These are phyloP conservation scores for Falciphora oryzae DNA, from an alignment of 2,329 filamentous ascomycete species.

Conservation along the genomic window DNA sequence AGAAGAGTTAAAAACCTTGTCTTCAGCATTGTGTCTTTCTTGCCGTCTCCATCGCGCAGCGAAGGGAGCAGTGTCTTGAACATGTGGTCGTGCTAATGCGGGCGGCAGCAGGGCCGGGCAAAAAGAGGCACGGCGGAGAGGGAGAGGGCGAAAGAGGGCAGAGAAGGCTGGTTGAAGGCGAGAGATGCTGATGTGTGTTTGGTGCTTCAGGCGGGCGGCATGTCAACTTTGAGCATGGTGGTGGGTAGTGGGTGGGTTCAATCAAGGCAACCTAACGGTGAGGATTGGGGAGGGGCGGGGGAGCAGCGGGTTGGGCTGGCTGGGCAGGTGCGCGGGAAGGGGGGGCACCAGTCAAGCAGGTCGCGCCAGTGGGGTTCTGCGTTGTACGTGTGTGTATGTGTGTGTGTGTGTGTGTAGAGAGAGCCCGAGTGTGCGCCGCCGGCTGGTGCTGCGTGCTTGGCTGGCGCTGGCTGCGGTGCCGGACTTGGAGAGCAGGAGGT, in stretches of 20 bases:
- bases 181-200: slow-evolving; percentile 6
- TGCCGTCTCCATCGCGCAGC: slow-evolving; percentile 21
- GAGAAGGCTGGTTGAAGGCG: slow-evolving; percentile 8
- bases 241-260: slow-evolving; percentile 2
- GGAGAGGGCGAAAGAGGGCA: slow-evolving; percentile 11
- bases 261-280: slow-evolving; percentile 6
- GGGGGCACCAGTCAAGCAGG: slow-evolving; percentile 11
- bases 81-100: slow-evolving; percentile 16
- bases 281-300: slow-evolving; percentile 8
- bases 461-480: not conserved
- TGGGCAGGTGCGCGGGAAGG: slow-evolving; percentile 9
- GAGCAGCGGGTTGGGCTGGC: slow-evolving; percentile 5
- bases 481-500: too few relatives aligned
- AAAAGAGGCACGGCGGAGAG: slow-evolving; percentile 10
- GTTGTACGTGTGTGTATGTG: slow-evolving; percentile 11
- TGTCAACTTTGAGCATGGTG: slow-evolving; percentile 6
- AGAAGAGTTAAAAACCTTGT: slow-evolving; percentile 19
- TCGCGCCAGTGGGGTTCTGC: slow-evolving; percentile 6
- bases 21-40: slow-evolving; percentile 20
- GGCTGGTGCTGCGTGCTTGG: not conserved
- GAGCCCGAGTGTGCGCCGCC: too few relatives aligned
- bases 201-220: slow-evolving; percentile 3
- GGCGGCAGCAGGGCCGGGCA: slow-evolving; percentile 3
- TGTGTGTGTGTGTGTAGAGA: not conserved
- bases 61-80: slow-evolving; percentile 22